Evolutionary conservation across 805 yeast species (phyloP).

Genomic region (Lipomyces chichibuensis): DNA sequence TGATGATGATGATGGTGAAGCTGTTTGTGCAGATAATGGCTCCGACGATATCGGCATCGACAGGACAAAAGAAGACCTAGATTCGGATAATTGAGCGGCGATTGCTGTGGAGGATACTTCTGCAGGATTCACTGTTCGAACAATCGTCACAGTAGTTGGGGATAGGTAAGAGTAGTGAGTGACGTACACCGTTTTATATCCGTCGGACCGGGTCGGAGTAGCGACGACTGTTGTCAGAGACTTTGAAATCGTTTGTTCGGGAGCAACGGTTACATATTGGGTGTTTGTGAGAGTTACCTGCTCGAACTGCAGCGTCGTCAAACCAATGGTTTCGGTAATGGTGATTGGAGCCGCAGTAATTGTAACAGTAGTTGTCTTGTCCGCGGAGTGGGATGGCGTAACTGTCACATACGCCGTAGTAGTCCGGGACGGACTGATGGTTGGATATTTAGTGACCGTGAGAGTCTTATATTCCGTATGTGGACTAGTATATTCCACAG

Average conservation of each 20-base stretch:
- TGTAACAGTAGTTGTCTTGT: constrained; percentile 6
- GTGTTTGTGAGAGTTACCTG: constrained; percentile 13
- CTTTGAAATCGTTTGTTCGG: neutral
- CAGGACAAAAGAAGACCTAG: no score
- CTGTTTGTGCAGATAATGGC: neutral
- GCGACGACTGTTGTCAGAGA: neutral
- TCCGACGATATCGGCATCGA: neutral
- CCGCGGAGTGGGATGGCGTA: constrained; percentile 9
- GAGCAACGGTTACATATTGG: constrained; percentile 11
- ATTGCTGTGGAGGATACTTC: constrained; percentile 3
- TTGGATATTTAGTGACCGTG: neutral
- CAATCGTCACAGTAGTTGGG: neutral
- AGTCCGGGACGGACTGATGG: neutral
- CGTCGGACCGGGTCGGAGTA: constrained; percentile 9
- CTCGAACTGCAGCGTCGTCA: neutral
- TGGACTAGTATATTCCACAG: no score
- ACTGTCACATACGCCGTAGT: constrained; percentile 9
- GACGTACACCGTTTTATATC: constrained; percentile 6
- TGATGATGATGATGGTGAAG: no score
- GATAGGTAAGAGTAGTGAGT: neutral
- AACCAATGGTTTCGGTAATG: constrained; percentile 10
- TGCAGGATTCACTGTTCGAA: neutral
- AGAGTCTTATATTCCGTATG: constrained; percentile 6
- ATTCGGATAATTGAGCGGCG: neutral
- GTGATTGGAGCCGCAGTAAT: constrained; percentile 3